Conservation (phyloP, 2,329 filamentous ascomycete species). For the Cladosporium colombiae region DNA sequence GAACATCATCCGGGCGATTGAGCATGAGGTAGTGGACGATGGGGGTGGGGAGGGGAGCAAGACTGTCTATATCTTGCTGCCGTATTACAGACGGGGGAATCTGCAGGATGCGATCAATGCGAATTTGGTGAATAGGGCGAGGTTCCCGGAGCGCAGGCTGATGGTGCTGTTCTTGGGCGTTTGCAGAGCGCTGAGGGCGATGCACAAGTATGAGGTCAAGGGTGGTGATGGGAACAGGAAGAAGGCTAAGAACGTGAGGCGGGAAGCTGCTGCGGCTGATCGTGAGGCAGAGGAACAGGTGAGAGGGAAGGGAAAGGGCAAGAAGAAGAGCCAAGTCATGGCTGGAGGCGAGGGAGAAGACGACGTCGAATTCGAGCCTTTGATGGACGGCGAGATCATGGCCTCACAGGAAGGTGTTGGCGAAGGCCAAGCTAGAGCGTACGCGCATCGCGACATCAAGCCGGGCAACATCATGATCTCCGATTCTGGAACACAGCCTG, state of each 20-base stretch:
- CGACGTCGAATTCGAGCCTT: slow-evolving; percentile 76
- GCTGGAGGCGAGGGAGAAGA: slow-evolving; percentile 56
- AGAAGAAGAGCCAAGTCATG: slow-evolving; percentile 3
- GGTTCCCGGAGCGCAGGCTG: slow-evolving; percentile 82
- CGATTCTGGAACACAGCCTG: slow-evolving; percentile 82
- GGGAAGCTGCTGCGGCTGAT: slow-evolving; percentile 59
- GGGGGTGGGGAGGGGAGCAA: slow-evolving; percentile 66
- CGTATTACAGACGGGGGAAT: slow-evolving; percentile 93
- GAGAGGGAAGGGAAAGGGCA: slow-evolving; percentile 44
- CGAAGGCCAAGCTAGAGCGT: slow-evolving; percentile 72
- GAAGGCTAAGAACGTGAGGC: slow-evolving; percentile 53
- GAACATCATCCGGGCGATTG: slow-evolving; percentile 83
- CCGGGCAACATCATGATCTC: slow-evolving; percentile 99
- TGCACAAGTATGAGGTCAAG: slow-evolving; percentile 82
- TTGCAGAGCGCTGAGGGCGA: slow-evolving; percentile 80
- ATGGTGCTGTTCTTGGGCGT: slow-evolving; percentile 92
- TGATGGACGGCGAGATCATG: slow-evolving; percentile 78
- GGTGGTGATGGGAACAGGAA: slow-evolving; percentile 35
- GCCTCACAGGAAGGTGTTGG: slow-evolving; percentile 67
- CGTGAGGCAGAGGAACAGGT: slow-evolving; percentile 46
- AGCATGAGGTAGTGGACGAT: slow-evolving; percentile 79
- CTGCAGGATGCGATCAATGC: slow-evolving; percentile 98
- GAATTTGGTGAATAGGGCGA: slow-evolving; percentile 91
- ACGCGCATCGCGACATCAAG: slow-evolving; percentile 96
- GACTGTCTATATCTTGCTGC: slow-evolving; percentile 93